A percentile compares a stretch with the other conserved stretches of the same genome.
These are phyloP conservation scores for Exophiala aquamarina DNA, from an alignment of 2,329 filamentous ascomycete genomes.

Conservation along the genomic window DNA sequence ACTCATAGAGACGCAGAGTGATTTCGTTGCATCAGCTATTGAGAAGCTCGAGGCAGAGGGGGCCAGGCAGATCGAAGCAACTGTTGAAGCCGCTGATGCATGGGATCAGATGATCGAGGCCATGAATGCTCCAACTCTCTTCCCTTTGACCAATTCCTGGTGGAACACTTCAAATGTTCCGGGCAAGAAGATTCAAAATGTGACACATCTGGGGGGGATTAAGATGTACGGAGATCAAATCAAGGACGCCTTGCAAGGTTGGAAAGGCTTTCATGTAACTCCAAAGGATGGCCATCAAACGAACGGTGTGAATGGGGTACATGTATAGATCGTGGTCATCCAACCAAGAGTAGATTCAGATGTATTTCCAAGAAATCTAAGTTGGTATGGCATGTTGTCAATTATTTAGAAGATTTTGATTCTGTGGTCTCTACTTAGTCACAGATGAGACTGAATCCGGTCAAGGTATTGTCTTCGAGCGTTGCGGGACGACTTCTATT, in stretches of 20 bases:
- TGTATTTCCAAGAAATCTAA: too few species aligned
- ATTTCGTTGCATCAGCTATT: constrained; percentile 49
- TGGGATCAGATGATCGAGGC: constrained; percentile 54
- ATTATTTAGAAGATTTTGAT: too few species aligned
- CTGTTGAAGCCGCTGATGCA: constrained; percentile 41
- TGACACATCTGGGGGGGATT: constrained; percentile 15
- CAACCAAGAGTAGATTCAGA: too few species aligned
- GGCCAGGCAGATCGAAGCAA: constrained; percentile 53
- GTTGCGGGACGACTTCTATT: too few species aligned
- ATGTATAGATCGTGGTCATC: too few species aligned
- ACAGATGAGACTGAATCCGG: too few species aligned
- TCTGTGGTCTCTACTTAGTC: too few species aligned
- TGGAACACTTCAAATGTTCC: constrained; percentile 59
- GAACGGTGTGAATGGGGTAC: too few species aligned
- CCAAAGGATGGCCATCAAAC: background rate
- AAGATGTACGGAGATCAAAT: constrained; percentile 8
- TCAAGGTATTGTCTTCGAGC: too few species aligned
- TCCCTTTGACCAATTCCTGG: constrained; percentile 51
- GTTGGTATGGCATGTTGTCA: too few species aligned
- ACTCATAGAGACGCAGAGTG: constrained; percentile 50
- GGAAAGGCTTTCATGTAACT: constrained; percentile 6
- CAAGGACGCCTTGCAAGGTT: constrained; percentile 6
- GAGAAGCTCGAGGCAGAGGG: constrained; percentile 46
- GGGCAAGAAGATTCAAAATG: constrained; percentile 41
- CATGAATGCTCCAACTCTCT: constrained; percentile 46